Conservation (phyloP, 305 asterid genomes). For the Lippia alba region DNA sequence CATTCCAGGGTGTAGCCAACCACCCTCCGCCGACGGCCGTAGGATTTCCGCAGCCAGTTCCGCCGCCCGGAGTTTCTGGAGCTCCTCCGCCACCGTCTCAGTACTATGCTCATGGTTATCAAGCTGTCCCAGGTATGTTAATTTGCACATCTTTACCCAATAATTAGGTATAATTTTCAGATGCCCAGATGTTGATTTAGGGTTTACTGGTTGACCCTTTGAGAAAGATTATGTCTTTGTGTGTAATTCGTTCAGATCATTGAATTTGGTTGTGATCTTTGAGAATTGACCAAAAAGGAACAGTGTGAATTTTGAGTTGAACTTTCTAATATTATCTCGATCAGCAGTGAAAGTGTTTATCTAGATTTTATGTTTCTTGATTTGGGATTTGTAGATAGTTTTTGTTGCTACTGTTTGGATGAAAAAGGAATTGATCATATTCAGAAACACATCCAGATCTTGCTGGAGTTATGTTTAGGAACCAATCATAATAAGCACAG, state of each 20-base stretch:
- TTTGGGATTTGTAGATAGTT: slow-evolving; percentile 23
- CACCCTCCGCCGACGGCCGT: slow-evolving; percentile 68
- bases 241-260: slow-evolving; percentile 28
- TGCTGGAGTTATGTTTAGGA: slow-evolving; percentile 26
- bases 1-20: slow-evolving; percentile 81
- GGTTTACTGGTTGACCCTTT: background rate
- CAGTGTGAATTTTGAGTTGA: slow-evolving; percentile 1
- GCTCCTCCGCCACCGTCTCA: slow-evolving; percentile 50
- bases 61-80: slow-evolving; percentile 77
- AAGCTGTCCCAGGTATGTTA: slow-evolving; percentile 60
- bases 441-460: slow-evolving; percentile 8
- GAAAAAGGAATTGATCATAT: background rate
- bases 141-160: background rate
- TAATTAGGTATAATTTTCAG: background rate
- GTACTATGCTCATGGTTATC: slow-evolving; percentile 65
- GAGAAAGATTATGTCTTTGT: slow-evolving; percentile 23
- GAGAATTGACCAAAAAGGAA: slow-evolving; percentile 5
- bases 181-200: slow-evolving; percentile 3
- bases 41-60: slow-evolving; percentile 89
- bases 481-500: background rate
- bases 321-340: slow-evolving; percentile 14
- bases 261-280: slow-evolving; percentile 25
- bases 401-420: background rate
- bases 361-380: slow-evolving; percentile 4
- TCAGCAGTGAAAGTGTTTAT: slow-evolving; percentile 26